Evolutionary conservation across 1,284 basidiomycete species (phyloP).

Genomic region (Volvariella surrecta): DNA sequence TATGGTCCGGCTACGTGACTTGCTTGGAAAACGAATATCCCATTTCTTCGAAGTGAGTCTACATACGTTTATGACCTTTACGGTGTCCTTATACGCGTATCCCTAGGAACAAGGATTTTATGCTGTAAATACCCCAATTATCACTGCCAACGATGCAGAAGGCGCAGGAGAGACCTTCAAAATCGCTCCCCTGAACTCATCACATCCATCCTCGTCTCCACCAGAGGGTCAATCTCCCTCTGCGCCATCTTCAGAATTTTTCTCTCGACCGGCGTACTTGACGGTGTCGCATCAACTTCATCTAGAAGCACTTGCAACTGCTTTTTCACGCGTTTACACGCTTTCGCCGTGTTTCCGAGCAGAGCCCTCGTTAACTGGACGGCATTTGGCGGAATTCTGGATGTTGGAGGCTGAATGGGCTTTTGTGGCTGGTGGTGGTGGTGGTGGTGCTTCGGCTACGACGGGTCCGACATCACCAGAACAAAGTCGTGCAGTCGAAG

Average conservation of each 20-base stretch:
- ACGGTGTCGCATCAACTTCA: conserved; percentile 96
- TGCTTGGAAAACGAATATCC: conserved; percentile 39
- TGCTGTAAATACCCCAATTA: conserved; percentile 77
- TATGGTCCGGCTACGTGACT: conserved; percentile 68
- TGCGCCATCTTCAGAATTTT: conserved; percentile 41
- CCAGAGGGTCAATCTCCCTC: too few species aligned
- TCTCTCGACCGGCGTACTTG: conserved; percentile 71
- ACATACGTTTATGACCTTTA: conserved; percentile 3
- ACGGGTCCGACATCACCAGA: not conserved
- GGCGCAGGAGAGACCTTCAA: conserved; percentile 95
- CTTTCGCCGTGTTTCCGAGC: conserved; percentile 91
- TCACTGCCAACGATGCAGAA: conserved; percentile 92
- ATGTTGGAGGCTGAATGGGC: conserved; percentile 96
- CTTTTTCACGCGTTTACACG: conserved; percentile 82
- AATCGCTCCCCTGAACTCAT: conserved; percentile 30
- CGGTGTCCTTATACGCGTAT: not conserved
- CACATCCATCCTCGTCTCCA: conserved; percentile 10
- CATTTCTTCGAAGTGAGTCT: conserved; percentile 64
- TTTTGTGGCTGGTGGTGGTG: conserved; percentile 27
- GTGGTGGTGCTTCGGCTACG: not conserved
- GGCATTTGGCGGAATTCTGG: conserved; percentile 98
- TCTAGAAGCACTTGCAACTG: conserved; percentile 79
- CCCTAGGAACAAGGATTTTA: conserved; percentile 67
- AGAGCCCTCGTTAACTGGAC: conserved; percentile 78
- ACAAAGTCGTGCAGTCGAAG: conserved; percentile 29